Conservation (phyloP, 345 rosid species). For the Brassica cretica region DNA sequence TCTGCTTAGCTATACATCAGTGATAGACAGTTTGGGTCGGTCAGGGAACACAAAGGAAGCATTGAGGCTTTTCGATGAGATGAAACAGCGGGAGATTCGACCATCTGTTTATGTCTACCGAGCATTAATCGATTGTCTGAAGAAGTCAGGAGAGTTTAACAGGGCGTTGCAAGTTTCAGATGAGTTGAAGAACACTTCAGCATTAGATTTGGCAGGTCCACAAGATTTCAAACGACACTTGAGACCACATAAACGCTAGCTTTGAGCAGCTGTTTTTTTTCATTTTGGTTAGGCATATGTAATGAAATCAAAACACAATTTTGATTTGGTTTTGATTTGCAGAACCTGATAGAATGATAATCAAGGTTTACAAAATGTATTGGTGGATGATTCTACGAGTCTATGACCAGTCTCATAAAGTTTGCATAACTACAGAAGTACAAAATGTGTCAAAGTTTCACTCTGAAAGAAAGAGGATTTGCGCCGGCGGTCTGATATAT, state of each 20-base stretch:
- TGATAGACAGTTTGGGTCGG: constrained; percentile 72
- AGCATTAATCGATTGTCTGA: constrained; percentile 43
- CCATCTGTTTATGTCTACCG: constrained; percentile 69
- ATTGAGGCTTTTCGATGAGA: constrained; percentile 64
- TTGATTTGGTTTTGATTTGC: background rate
- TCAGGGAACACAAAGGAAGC: constrained; percentile 65
- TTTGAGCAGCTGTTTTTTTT: background rate
- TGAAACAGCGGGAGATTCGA: constrained; percentile 60
- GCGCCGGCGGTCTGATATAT: constrained; percentile 14
- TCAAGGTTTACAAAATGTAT: constrained; percentile 15
- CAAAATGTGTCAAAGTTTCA: constrained; percentile 39
- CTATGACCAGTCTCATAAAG: constrained; percentile 26
- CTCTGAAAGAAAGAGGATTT: constrained; percentile 6
- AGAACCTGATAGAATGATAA: constrained; percentile 23
- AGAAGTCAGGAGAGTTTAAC: constrained; percentile 39
- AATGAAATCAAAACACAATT: constrained; percentile 3
- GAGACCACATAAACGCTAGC: constrained; percentile 35
- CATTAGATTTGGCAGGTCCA: constrained; percentile 56
- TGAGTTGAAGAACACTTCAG: constrained; percentile 59
- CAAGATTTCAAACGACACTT: constrained; percentile 59
- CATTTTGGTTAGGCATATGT: constrained; percentile 7
- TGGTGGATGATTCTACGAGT: constrained; percentile 15
- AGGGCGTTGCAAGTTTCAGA: constrained; percentile 51
- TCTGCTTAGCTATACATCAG: constrained; percentile 78
- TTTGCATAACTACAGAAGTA: constrained; percentile 39